Conservation (phyloP, 768 basidiomycete genomes). For the Lentinula aciculospora region DNA sequence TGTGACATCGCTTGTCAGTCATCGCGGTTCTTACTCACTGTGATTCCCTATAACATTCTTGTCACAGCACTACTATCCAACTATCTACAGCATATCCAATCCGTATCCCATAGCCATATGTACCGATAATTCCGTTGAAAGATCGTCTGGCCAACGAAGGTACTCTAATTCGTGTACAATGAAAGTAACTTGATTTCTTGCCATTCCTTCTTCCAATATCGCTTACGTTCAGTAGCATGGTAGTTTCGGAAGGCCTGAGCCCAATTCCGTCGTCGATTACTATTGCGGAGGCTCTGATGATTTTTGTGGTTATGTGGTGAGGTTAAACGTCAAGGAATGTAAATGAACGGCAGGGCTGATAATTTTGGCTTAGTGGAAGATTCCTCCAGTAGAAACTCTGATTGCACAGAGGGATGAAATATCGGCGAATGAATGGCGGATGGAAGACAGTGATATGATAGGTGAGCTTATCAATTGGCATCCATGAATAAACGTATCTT, state of each 20-base stretch:
- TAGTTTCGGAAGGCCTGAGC: slow-evolving; percentile 61
- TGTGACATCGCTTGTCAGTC: slow-evolving; percentile 60
- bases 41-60: background rate
- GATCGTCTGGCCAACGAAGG: slow-evolving; percentile 43
- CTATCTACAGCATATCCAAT: slow-evolving; percentile 64
- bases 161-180: slow-evolving; percentile 76
- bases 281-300: slow-evolving; percentile 82
- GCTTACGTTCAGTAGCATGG: slow-evolving; percentile 48
- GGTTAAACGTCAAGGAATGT: background rate
- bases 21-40: background rate
- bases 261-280: slow-evolving; percentile 54
- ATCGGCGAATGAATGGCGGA: slow-evolving; percentile 39
- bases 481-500: too few relatives aligned
- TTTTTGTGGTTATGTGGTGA: slow-evolving; percentile 59
- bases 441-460: slow-evolving; percentile 25
- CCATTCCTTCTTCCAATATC: background rate
- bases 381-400: slow-evolving; percentile 48
- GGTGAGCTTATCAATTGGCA: slow-evolving; percentile 29
- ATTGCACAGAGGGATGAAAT: slow-evolving; percentile 40
- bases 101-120: slow-evolving; percentile 66
- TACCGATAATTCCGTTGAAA: slow-evolving; percentile 54
- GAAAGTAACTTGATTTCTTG: slow-evolving; percentile 43
- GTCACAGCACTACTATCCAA: slow-evolving; percentile 61
- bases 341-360: too few relatives aligned
- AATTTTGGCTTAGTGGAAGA: slow-evolving; percentile 41